Base-by-base conservation (phyloP, 371 early-diverging fungal genomes). In the Mucor mucedo region DNA sequence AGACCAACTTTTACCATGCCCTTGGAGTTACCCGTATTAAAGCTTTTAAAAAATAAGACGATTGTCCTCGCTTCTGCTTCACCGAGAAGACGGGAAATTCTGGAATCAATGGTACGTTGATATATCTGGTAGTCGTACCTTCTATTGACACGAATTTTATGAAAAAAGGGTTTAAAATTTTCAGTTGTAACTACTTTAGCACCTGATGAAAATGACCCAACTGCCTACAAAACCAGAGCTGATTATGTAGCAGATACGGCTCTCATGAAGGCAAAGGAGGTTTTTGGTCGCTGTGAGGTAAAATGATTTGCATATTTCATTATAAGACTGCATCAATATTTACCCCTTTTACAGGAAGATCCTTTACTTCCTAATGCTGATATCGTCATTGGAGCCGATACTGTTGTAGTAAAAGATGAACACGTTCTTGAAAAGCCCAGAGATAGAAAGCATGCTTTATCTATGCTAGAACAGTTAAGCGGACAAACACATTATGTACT, bases 31-130 rank as follows among this genome's bases (percentile, higher is more conserved):
- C 65, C 74, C 52, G 52, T 52, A 52, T 28, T 74, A 3, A 59
- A 63, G 41, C 16, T 55, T 16, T 61, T 86, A 16, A 68, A 76
- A 29, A 55, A 69, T 5, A 87, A 85, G 60, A 82, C 71, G 11
- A 73, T 93, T 47, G 68, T 95, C 28, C 81, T 95, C 28, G 95
- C 92, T 27, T 94, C 94, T 3, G 87, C 87, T 7, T 93, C 93
- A 4, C 94, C 92, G 2, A 84, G 94, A 30, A 84, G 95, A 60
- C 84, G 80, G 65, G 91, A 94, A 52, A 89, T 95, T 49, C 72
- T 95, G 53, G 66, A 73, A 42, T 72, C 82, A 8, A 76, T 94
- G 66, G 90, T 83, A 72, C 21, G 3, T 32, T 27, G 44, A 54
- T 45, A 60, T 35, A n/a, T 47, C 6, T 21, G 27, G 6, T 16